Evolutionary conservation across 108 stramenopile genomes (phyloP), one percentile per base, ranked within the genome.

Genomic region (Skeletonema grethae): DNA sequence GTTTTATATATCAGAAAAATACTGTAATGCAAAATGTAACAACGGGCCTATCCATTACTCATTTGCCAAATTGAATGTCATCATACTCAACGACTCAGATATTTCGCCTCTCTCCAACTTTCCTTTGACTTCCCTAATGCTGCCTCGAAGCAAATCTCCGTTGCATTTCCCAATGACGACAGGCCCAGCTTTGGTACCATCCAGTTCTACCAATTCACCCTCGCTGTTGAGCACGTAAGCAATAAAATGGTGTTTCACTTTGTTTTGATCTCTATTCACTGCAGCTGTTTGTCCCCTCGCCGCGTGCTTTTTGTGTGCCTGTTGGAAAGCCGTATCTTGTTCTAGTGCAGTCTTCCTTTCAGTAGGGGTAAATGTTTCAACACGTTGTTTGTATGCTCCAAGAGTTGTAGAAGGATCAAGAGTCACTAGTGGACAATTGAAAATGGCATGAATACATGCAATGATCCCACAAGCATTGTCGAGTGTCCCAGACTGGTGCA

Each of bases 381-480:
- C 72, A n/a, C 41, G 15, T 16, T 59, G 11, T 30, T 43, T 58
- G 57, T 75, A 87, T 55, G 56, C 70, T 6, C 76, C 77, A 9
- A 87, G 65, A 7, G 82, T 67, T 0, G 83, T 71, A 6, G 34
- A 28, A 0, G 70, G 65, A 13, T 79, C 72, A 12, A 82, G 62
- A 67, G 18, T 63, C 0, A 63, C 60, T 9, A 56, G 61, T 11
- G 67, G 57, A 29, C 64, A 75, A 55, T 87, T 87, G 65, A 82
- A 82, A 34, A 87, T 74, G 45, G 86, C 75, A 58, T 87, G 86
- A 20, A 87, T 61, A 55, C 86, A 87, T 7, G 86, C 86, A 63
- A 87, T 82, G 28, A 87, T 84, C 4, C 86, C 86, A 58, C 86
- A 87, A 8, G 86, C 86, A 64, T 87, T 87, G 41, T 87, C 86